phyloP scores from a whole-genome alignment of 257 asterid species.

The Rubia yunnanensis region DNA sequence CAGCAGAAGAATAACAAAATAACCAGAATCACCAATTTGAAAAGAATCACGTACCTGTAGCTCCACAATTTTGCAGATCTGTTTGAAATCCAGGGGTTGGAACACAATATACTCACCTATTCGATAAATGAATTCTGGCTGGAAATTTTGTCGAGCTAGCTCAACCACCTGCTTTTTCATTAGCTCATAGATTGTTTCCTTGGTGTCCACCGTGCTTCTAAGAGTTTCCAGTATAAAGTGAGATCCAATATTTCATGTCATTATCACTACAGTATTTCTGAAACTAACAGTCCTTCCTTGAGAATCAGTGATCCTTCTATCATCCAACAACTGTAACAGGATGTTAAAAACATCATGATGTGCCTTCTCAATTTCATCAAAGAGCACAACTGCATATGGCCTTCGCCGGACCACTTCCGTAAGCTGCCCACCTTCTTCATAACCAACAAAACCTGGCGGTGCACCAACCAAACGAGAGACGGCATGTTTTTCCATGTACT shows the following conservation, averaged over 20 bases:
- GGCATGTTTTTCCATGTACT: slow-evolving; percentile 92
- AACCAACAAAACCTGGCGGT: slow-evolving; percentile 93
- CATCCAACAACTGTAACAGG: slow-evolving; percentile 78
- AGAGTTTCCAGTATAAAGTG: slow-evolving; percentile 77
- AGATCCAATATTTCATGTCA: slow-evolving; percentile 92
- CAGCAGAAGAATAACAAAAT: background rate
- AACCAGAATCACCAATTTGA: background rate
- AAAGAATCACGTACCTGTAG: slow-evolving; percentile 46
- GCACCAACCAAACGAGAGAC: slow-evolving; percentile 93
- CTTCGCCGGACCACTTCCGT: slow-evolving; percentile 84
- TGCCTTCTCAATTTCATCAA: slow-evolving; percentile 94
- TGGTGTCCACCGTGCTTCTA: slow-evolving; percentile 36
- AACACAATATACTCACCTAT: slow-evolving; percentile 87
- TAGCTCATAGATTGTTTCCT: slow-evolving; percentile 59
- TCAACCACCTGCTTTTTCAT: slow-evolving; percentile 85
- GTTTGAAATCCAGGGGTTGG: slow-evolving; percentile 66
- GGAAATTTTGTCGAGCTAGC: slow-evolving; percentile 72
- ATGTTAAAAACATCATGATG: slow-evolving; percentile 87
- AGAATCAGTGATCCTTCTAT: slow-evolving; percentile 86
- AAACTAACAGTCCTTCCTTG: slow-evolving; percentile 89
- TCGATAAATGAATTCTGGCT: slow-evolving; percentile 90
- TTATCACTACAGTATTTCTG: slow-evolving; percentile 66
- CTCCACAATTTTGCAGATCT: slow-evolving; percentile 63
- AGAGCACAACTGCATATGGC: slow-evolving; percentile 78
- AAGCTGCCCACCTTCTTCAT: slow-evolving; percentile 96